These are phyloP conservation scores for Claviceps africana DNA, from an alignment of 2,329 filamentous ascomycete species.

Conservation along the genomic window DNA sequence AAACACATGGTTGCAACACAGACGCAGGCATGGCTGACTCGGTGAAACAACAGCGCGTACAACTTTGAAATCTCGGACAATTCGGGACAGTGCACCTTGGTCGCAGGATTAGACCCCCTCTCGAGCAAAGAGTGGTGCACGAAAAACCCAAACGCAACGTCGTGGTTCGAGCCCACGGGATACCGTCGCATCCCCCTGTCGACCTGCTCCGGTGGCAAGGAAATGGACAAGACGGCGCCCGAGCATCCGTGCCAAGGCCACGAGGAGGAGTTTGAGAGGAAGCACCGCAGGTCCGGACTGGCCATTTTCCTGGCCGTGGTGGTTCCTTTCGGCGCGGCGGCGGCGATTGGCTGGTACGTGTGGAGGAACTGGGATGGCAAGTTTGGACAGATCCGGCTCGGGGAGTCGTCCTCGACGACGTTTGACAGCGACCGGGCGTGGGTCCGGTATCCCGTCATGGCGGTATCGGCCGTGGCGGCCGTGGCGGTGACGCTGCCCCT, in stretches of 20 bases:
- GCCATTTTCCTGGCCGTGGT: conserved; percentile 77
- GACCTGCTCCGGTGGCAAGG: conserved; percentile 64
- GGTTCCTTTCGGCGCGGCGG: conserved; percentile 58
- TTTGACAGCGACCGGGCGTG: conserved; percentile 60
- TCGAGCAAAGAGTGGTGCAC: conserved; percentile 36
- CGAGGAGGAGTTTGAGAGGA: conserved; percentile 65
- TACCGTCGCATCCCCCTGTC: conserved; percentile 84
- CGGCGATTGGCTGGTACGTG: conserved; percentile 66
- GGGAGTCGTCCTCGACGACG: conserved; percentile 41
- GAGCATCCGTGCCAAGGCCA: conserved; percentile 55
- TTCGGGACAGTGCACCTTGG: conserved; percentile 64
- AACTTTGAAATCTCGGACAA: conserved; percentile 69
- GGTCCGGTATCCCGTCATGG: conserved; percentile 71
- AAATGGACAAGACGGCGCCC: conserved; percentile 53
- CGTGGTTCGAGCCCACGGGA: conserved; percentile 75
- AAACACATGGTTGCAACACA: too few relatives aligned
- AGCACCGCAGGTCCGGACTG: conserved; percentile 55
- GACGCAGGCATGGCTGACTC: background rate
- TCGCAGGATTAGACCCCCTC: conserved; percentile 54
- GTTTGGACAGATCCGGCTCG: conserved; percentile 83
- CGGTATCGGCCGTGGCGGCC: conserved; percentile 49
- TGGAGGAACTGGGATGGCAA: conserved; percentile 77
- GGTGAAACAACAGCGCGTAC: conserved; percentile 53
- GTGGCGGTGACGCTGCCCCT: conserved; percentile 52
- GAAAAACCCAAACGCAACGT: conserved; percentile 50